Evolutionary conservation across 2,329 filamentous ascomycete species (phyloP).

Genomic region (Fusarium heterosporum): DNA sequence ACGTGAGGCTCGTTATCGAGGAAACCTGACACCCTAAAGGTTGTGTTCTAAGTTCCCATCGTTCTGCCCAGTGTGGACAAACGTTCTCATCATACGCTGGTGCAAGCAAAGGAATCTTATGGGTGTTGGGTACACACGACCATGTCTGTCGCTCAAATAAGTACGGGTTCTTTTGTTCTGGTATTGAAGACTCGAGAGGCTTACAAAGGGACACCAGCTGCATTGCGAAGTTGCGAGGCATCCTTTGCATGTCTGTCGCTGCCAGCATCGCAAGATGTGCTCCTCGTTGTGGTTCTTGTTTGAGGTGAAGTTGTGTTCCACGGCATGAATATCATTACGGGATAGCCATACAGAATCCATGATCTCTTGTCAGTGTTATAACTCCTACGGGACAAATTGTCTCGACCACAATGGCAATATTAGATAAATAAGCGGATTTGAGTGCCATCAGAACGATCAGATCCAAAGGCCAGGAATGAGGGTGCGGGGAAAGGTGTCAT

Average conservation of each 20-base stretch:
- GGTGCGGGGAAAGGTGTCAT: slow-evolving; percentile 32
- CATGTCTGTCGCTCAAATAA: slow-evolving; percentile 56
- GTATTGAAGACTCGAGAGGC: slow-evolving; percentile 22
- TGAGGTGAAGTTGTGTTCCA: slow-evolving; percentile 50
- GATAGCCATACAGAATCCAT: slow-evolving; percentile 31
- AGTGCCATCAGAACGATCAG: neutral
- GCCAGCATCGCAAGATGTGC: slow-evolving; percentile 64
- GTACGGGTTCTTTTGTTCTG: neutral
- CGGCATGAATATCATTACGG: slow-evolving; percentile 17
- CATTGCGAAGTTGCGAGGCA: slow-evolving; percentile 60
- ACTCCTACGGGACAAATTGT: neutral
- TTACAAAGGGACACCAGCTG: slow-evolving; percentile 66
- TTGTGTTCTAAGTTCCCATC: slow-evolving; percentile 54
- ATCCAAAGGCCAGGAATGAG: slow-evolving; percentile 1
- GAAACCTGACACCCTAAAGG: slow-evolving; percentile 54
- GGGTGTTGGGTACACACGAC: slow-evolving; percentile 65
- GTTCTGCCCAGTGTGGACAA: slow-evolving; percentile 63
- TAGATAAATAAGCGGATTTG: neutral
- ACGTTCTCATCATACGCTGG: slow-evolving; percentile 62
- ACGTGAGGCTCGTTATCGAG: slow-evolving; percentile 50
- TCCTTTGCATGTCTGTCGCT: slow-evolving; percentile 59
- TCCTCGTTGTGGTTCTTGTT: slow-evolving; percentile 48
- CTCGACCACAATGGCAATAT: neutral
- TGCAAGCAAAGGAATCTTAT: slow-evolving; percentile 60
- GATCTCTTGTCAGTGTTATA: neutral